Conservation (phyloP, 345 rosid species). For the Cardamine resedifolia region DNA sequence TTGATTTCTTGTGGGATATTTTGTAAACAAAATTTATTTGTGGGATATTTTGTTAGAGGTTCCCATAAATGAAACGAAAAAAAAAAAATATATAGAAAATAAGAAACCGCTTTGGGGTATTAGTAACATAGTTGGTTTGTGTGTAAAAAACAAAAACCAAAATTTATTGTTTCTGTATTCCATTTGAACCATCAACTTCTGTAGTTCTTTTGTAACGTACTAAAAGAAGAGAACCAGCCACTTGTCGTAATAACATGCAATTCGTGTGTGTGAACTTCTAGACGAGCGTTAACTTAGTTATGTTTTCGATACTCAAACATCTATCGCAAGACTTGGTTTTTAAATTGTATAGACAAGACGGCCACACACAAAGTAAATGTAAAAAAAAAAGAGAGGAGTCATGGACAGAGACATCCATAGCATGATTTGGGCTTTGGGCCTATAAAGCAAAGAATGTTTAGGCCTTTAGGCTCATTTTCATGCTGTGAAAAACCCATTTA, state of each 20-base stretch:
- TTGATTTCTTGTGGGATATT: not conserved
- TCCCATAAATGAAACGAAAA: not conserved
- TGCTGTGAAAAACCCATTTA: not conserved
- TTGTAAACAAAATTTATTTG: not conserved
- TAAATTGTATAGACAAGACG: too few relatives aligned
- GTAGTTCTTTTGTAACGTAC: constrained; percentile 13
- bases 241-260: not conserved
- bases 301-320: not conserved
- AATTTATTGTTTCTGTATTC: not conserved
- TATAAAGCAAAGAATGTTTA: not conserved
- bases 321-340: not conserved
- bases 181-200: not conserved
- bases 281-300: not conserved
- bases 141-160: not conserved
- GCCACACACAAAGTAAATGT: too few relatives aligned
- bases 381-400: not conserved
- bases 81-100: not conserved
- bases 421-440: not conserved
- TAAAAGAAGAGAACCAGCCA: constrained; percentile 5
- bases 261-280: not conserved
- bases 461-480: not conserved
- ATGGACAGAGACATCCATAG: not conserved
- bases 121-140: not conserved
- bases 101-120: not conserved
- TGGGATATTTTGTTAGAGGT: not conserved